Percentiles rank a stretch among this genome's conserved stretches.
Conservation (phyloP, 345 rosid species). For the Capsella bursapastoris region DNA sequence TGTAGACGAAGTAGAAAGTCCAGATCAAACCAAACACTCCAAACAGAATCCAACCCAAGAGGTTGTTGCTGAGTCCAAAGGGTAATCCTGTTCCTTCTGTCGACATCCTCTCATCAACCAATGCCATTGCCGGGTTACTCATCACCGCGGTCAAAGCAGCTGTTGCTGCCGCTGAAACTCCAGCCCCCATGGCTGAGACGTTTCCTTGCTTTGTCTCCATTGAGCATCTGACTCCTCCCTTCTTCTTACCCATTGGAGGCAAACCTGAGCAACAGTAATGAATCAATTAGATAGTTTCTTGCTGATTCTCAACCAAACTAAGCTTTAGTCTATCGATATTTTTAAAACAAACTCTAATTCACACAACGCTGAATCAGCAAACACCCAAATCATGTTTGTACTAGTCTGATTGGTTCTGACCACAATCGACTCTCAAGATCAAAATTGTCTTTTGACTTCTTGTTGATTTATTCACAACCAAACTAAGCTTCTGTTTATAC, state of each 20-base stretch:
- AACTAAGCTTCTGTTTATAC: background rate
- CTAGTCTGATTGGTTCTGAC: background rate
- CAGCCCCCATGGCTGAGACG: slow-evolving; percentile 37
- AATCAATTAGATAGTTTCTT: background rate
- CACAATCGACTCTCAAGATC: background rate
- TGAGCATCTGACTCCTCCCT: slow-evolving; percentile 68
- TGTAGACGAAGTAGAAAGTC: slow-evolving; percentile 74
- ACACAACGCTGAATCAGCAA: slow-evolving; percentile 24
- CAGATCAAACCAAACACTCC: slow-evolving; percentile 89
- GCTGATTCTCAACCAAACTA: too few relatives aligned
- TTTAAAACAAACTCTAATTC: background rate
- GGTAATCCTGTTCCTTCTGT: slow-evolving; percentile 98
- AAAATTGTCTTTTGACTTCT: slow-evolving; percentile 13
- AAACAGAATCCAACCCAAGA: slow-evolving; percentile 86
- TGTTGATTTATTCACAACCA: slow-evolving; percentile 9
- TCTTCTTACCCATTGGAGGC: slow-evolving; percentile 56
- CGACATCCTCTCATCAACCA: slow-evolving; percentile 88
- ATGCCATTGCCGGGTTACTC: slow-evolving; percentile 78
- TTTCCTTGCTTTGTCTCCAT: slow-evolving; percentile 48
- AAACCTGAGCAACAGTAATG: slow-evolving; percentile 54
- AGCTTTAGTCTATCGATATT: too few relatives aligned
- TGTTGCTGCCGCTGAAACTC: slow-evolving; percentile 53
- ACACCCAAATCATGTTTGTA: background rate
- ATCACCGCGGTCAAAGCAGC: slow-evolving; percentile 61
- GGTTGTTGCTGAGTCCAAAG: slow-evolving; percentile 93